Evolutionary conservation across 768 basidiomycete genomes (phyloP).

Genomic region (Suillus alpinus): DNA sequence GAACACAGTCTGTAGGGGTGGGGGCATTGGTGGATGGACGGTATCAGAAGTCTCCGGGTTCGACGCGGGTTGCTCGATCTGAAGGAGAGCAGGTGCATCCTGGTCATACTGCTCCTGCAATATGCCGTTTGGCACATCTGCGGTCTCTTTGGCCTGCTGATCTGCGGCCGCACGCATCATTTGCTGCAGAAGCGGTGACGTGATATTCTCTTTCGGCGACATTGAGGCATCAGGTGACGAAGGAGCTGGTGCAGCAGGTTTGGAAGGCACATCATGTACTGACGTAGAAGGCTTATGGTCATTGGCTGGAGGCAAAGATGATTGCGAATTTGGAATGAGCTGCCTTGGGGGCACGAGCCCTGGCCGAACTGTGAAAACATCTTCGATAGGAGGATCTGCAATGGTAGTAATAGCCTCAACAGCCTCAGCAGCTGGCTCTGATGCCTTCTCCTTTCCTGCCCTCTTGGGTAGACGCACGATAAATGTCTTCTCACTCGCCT

Average conservation of each 20-base stretch:
- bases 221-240: conserved; percentile 10
- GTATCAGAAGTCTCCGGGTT: conserved; percentile 23
- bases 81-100: conserved; percentile 22
- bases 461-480: conserved; percentile 55
- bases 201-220: conserved; percentile 9
- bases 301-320: conserved; percentile 25
- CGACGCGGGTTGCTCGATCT: conserved; percentile 23
- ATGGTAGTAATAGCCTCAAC: conserved; percentile 24
- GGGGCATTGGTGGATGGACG: conserved; percentile 36
- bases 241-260: conserved; percentile 11
- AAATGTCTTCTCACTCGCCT: conserved; percentile 44
- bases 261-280: background rate
- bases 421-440: conserved; percentile 16
- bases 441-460: conserved; percentile 34
- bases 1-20: conserved; percentile 44
- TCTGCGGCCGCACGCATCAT: conserved; percentile 4
- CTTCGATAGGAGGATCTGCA: conserved; percentile 45
- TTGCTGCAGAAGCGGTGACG: conserved; percentile 10
- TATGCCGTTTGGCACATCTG: conserved; percentile 13
- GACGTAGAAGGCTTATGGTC: background rate
- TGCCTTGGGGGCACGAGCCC: conserved; percentile 35
- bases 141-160: conserved; percentile 12
- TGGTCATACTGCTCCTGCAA: conserved; percentile 29
- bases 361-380: conserved; percentile 57
- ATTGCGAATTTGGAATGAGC: conserved; percentile 19